These are phyloP conservation scores for Xerocomus nothofagi DNA, from an alignment of 1,284 basidiomycete genomes.

Conservation along the genomic window DNA sequence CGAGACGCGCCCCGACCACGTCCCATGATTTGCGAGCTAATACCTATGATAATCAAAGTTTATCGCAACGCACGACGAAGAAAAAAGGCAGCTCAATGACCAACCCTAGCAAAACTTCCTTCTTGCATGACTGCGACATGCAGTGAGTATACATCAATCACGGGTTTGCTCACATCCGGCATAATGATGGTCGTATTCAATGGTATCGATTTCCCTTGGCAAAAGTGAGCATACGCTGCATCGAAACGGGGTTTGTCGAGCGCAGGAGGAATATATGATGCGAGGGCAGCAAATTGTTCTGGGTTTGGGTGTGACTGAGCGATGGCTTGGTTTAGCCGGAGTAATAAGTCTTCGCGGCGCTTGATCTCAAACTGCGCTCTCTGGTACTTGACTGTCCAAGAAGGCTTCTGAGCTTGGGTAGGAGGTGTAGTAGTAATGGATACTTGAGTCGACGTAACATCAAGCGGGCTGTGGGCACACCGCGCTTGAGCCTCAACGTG, in stretches of 20 bases:
- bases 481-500: constrained; percentile 12
- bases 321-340: constrained; percentile 33
- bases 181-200: constrained; percentile 33
- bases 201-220: constrained; percentile 30
- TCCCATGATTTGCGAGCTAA: constrained; percentile 31
- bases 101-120: constrained; percentile 33
- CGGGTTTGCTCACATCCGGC: constrained; percentile 30
- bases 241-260: constrained; percentile 35
- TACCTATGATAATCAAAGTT: constrained; percentile 22
- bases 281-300: constrained; percentile 32
- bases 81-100: constrained; percentile 15
- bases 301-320: constrained; percentile 22
- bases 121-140: constrained; percentile 37
- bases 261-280: constrained; percentile 32
- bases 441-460: background rate
- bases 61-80: constrained; percentile 3
- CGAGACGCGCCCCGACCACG: constrained; percentile 32
- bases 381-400: constrained; percentile 27
- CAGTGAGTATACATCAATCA: constrained; percentile 33
- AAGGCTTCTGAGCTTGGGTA: constrained; percentile 18
- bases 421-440: background rate
- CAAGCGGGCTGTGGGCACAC: background rate
- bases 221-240: constrained; percentile 33
- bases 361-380: constrained; percentile 35
- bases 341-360: constrained; percentile 32